Evolutionary conservation across 441 rosid genomes (phyloP).

Genomic region (Bocquillonia castaneifolia): DNA sequence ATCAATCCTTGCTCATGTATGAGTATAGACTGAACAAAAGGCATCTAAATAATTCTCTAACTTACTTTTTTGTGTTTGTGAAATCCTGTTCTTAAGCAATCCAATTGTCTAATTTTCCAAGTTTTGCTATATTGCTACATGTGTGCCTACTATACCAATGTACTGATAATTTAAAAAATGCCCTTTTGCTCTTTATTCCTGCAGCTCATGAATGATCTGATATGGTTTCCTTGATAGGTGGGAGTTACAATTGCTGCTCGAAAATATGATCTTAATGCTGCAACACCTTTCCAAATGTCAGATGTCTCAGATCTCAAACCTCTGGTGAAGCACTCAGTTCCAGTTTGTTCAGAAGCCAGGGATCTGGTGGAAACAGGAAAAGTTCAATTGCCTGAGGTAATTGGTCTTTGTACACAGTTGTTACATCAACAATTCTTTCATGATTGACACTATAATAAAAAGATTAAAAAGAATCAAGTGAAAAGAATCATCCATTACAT

Average conservation of each 20-base stretch:
- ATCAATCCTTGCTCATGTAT: constrained; percentile 51
- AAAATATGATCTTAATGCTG: constrained; percentile 64
- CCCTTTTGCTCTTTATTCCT: constrained; percentile 2
- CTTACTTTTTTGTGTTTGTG: too few relatives aligned
- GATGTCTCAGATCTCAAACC: constrained; percentile 86
- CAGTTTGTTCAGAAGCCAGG: constrained; percentile 90
- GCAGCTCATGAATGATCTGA: constrained; percentile 5
- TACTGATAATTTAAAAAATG: not conserved
- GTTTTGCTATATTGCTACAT: too few relatives aligned
- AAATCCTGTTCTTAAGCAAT: too few relatives aligned
- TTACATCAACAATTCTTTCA: not conserved
- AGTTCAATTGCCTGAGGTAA: constrained; percentile 90
- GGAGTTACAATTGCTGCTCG: constrained; percentile 82
- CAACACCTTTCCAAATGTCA: constrained; percentile 68
- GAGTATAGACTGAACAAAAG: too few relatives aligned
- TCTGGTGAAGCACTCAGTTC: constrained; percentile 94
- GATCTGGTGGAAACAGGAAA: constrained; percentile 92
- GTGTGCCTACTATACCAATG: too few relatives aligned
- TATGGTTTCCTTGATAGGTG: constrained; percentile 44
- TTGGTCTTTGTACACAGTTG: constrained; percentile 8
- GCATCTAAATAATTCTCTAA: too few relatives aligned
- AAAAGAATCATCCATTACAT: too few relatives aligned
- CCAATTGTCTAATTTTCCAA: too few relatives aligned
- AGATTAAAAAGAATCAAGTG: too few relatives aligned
- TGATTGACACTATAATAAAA: not conserved